Evolutionary conservation across 1,284 basidiomycete species (phyloP), one percentile per base, ranked within the genome.

Genomic region (Inonotus obliquus): DNA sequence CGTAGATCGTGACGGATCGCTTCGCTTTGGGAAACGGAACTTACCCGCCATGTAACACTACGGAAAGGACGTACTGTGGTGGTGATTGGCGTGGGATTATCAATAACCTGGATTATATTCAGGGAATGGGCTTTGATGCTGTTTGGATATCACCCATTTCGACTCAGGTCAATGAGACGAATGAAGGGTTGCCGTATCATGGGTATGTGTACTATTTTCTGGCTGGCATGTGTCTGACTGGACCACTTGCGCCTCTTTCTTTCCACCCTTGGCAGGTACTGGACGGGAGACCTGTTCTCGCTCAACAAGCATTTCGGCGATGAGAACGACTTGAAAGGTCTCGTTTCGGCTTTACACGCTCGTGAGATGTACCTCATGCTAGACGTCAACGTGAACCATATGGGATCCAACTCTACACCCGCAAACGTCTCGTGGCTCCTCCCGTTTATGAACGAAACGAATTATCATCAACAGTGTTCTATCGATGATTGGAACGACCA

Each of bases 351-450:
- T 6, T 64, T 80, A 17, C 78, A 81, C 57, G 63, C 66, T 9
- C 66, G 75, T 23, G 75, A 72, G 37, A 81, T 81, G 77, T 77
- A 75, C 62, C 68, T 81, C 51, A 79, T 81, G 77, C 75, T 80
- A 1, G 77, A 79, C 62, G 74, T 79, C 29, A 76, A 77, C 38
- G 73, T 75, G 21, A 80, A 79, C 61, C 77, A 80, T 63, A 71
- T 79, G 59, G 77, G 77, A 3, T 66, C 73, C 0, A 69, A 70
- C 29, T 72, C 13, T 29, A 69, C 71, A 13, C 62, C 60, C 29
- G 59, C 65, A 19, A 56, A 61, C 51, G 64, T 64, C 65, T 71
- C 11, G 48, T 62, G 7, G 64, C 68, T 21, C 57, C 61, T 55
- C 19, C 63, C 49, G 23, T 61, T 61, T 32, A 61, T 61, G 60